Evolutionary conservation across 2,329 filamentous ascomycete species (phyloP), one percentile per base, ranked within the genome.

Genomic region (Pseudogymnoascus sp.): DNA sequence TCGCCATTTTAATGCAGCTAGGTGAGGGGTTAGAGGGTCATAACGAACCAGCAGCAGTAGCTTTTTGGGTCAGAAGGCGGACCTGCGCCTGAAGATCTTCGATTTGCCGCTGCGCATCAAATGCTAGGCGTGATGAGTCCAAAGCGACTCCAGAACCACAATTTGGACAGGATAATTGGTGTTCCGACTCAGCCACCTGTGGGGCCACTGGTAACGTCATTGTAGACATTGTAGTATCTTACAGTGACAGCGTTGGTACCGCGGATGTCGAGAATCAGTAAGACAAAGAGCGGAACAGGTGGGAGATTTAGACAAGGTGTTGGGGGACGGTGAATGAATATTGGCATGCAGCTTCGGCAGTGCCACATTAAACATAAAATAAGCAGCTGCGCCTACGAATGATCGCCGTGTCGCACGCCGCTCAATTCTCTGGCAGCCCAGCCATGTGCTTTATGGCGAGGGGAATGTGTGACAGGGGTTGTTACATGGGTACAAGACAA

Each of bases 11-110:
- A 9, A 37, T 39, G 39, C 26, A 36, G 26, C 9, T 7, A 24
- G 15, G 44, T 9, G 40, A 9, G 37, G 58, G 26, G 60, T 37
- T 29, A 50, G 50, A 54, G 37, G 41, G 60, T 44, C 17, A 13
- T 8, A 17, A 72, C 79, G 60, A 74, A 83, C 81, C 79, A 65
- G 81, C 79, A 63, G 84, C 83, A 2, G 85, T 81, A 61, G 87
- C 86, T 74, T 89, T 90, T 67, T 88, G 79, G 72, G 85, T 90
- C 63, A 92, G 80, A 60, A 85, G 74, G 61, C 82, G 80, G 60
- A 92, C 84, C 70, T 92, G 88, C 36, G 82, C 79, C 73, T 92
- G 84, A 47, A 93, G 79, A 68, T 91, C 86, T 65, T 80, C 76
- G 68, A 90, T 86, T 69, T 84, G 80, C 64, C 79, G 76, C 71